phyloP scores from a whole-genome alignment of 2,329 filamentous ascomycete genomes.

The Penicillium verrucosum region DNA sequence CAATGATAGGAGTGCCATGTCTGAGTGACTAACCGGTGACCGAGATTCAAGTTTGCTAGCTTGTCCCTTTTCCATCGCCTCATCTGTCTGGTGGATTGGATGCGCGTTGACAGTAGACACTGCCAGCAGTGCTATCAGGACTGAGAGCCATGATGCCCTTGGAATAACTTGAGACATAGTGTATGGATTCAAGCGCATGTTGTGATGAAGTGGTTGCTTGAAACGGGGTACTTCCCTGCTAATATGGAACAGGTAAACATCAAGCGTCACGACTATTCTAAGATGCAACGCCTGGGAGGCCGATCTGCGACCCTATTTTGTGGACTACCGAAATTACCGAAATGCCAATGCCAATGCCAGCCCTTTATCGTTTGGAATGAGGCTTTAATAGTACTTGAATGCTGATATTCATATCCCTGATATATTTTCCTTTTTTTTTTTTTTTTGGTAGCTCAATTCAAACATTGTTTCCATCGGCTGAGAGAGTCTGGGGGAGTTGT shows the following conservation, averaged over 20 bases:
- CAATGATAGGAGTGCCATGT: background rate
- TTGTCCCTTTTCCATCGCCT: background rate
- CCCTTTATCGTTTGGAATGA: constrained; percentile 17
- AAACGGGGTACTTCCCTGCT: background rate
- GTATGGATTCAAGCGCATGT: background rate
- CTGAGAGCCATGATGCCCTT: background rate
- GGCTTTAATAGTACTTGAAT: constrained; percentile 1
- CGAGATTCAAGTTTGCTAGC: constrained; percentile 10
- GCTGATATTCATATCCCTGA: background rate
- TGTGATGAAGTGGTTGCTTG: background rate
- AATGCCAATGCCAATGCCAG: background rate
- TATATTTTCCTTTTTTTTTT: background rate
- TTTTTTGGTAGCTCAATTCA: background rate
- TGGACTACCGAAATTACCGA: background rate
- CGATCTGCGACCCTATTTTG: constrained; percentile 1
- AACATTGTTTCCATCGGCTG: background rate
- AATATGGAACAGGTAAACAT: background rate
- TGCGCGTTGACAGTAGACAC: constrained; percentile 13
- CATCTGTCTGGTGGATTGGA: constrained; percentile 10
- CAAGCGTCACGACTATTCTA: background rate
- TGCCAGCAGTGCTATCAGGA: constrained; percentile 7
- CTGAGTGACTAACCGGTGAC: constrained; percentile 14
- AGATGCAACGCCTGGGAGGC: background rate
- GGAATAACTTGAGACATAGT: constrained; percentile 6
- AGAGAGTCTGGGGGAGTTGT: background rate